Base-by-base conservation (phyloP, 73 alveolate genomes). In the Halteria grandinella region DNA sequence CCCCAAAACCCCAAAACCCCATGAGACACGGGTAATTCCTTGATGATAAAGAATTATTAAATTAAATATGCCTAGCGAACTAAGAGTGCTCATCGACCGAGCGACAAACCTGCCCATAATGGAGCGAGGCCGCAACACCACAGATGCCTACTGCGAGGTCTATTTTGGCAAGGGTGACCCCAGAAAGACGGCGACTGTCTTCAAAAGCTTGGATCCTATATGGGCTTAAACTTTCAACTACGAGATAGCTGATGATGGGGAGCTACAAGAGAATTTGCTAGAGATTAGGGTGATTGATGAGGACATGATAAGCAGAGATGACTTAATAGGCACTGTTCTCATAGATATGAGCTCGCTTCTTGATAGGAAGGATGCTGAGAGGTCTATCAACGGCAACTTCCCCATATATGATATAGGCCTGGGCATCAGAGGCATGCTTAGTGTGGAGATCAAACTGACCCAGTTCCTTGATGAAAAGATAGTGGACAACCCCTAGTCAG, bases 361-460 rank as follows among this genome's bases (percentile, higher is more conserved):
- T 4, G 43, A 37, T 31, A 20, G 78, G 27, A 45, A 57, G 24
- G 29, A 49, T 0, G 11, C 47, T 36, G n/a, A 36, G 47, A 36
- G 11, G n/a, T 11, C 5, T 11, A 36, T 5, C n/a, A 57, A 40
- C 32, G 50, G 43, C n/a, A 37, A 64, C 29, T 75, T 75, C 34
- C 87, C 87, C 14, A 75, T 75, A 33, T 52, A 12, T 43, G 78
- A 75, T 14, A 28, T 37, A 10, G 15, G 33, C 0, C 3, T 55
- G 10, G 87, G 87, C 21, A 10, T 75, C 11, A 55, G 87, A 28
- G 87, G 87, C n/a, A 78, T 55, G 37, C 45, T 75, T 1, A 25
- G 36, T 11, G 75, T 75, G 15, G 78, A 57, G 32, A 57, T 75
- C 18, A 75, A 75, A 57, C 78, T 75, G 4, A 55, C 60, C 4